phyloP scores from a whole-genome alignment of 2,329 filamentous ascomycete genomes.

The Aotearoamyces nothofagi region DNA sequence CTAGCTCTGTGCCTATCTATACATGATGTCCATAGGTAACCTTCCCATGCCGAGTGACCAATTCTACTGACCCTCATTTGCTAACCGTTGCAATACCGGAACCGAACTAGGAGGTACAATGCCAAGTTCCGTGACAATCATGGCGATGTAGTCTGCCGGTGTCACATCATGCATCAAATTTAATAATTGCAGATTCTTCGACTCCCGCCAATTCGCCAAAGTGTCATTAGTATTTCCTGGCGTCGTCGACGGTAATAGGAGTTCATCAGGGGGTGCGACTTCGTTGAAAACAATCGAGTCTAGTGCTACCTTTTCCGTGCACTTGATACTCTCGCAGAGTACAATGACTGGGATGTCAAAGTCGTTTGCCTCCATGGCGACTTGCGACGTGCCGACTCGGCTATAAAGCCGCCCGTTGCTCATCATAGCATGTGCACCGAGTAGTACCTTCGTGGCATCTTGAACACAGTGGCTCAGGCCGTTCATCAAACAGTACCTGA shows the following conservation, averaged over 20 bases:
- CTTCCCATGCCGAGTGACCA: too few relatives aligned
- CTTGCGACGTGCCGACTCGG: slow-evolving; percentile 69
- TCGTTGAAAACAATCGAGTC: slow-evolving; percentile 94
- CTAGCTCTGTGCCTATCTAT: too few relatives aligned
- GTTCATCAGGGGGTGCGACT: slow-evolving; percentile 61
- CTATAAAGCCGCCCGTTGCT: slow-evolving; percentile 87
- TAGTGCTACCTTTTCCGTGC: slow-evolving; percentile 75
- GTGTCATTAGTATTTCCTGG: slow-evolving; percentile 17
- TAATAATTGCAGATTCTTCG: slow-evolving; percentile 42
- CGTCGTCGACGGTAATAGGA: slow-evolving; percentile 20
- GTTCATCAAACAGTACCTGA: slow-evolving; percentile 70
- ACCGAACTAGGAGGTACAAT: slow-evolving; percentile 77
- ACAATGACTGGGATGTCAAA: slow-evolving; percentile 70
- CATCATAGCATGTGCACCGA: slow-evolving; percentile 90
- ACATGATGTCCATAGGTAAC: too few relatives aligned
- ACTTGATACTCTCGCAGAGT: slow-evolving; percentile 90
- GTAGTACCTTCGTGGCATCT: slow-evolving; percentile 45
- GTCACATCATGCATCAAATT: slow-evolving; percentile 89
- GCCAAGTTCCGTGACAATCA: slow-evolving; percentile 85
- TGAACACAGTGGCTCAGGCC: slow-evolving; percentile 62
- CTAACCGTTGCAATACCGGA: slow-evolving; percentile 52
- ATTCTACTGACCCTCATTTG: slow-evolving; percentile 22
- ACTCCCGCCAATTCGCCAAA: slow-evolving; percentile 39
- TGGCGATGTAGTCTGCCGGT: slow-evolving; percentile 69
- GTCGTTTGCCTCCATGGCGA: slow-evolving; percentile 70